These are phyloP conservation scores for Paragyromitra xinjiangensis DNA, from an alignment of 495 filamentous ascomycete genomes.

Conservation along the genomic window DNA sequence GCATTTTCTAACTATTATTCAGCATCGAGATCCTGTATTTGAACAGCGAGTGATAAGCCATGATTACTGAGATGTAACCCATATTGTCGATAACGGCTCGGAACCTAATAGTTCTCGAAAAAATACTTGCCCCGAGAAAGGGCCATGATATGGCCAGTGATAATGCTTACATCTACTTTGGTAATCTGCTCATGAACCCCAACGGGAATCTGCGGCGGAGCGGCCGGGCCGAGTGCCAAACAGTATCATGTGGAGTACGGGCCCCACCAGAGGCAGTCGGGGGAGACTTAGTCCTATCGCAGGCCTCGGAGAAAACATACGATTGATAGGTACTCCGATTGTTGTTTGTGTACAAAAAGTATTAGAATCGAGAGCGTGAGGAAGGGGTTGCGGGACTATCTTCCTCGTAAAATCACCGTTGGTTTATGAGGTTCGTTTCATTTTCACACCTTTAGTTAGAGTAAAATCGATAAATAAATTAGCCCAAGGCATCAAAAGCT, in stretches of 20 bases:
- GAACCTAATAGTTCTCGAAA: not conserved
- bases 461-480: not conserved
- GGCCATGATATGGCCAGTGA: not conserved
- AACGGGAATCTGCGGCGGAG: constrained; percentile 4
- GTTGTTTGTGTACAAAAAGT: not conserved
- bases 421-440: not conserved
- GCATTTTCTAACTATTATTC: not conserved
- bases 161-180: not conserved
- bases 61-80: not conserved
- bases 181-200: not conserved
- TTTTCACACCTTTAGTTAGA: not conserved
- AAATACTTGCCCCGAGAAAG: not conserved
- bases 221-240: constrained; percentile 23
- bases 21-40: not conserved
- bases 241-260: not conserved
- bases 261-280: not conserved
- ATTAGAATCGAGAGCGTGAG: not conserved
- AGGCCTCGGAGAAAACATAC: not conserved
- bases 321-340: not conserved
- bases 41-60: not conserved
- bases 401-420: not conserved
- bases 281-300: not conserved
- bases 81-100: not conserved
- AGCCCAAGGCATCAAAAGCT: not conserved
- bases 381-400: not conserved